phyloP scores from a whole-genome alignment of 2,329 filamentous ascomycete genomes.

The Colletotrichum sansevieriae region DNA sequence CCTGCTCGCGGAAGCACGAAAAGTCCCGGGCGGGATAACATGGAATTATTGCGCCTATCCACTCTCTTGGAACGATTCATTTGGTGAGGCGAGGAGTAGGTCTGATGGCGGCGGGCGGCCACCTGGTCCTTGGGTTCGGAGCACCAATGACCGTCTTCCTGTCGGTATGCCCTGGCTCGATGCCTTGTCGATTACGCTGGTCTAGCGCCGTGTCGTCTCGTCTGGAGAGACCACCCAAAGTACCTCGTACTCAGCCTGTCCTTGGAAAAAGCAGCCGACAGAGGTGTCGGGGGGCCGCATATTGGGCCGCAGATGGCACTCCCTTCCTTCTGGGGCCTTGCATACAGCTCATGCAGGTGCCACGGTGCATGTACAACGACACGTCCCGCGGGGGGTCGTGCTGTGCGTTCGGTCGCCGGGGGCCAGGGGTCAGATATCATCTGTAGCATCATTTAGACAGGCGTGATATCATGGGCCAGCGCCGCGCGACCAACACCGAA shows the following conservation, averaged over 20 bases:
- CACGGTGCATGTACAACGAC: slow-evolving; percentile 39
- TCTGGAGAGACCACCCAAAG: slow-evolving; percentile 6
- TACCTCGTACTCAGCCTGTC: slow-evolving; percentile 26
- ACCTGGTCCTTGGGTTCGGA: slow-evolving; percentile 18
- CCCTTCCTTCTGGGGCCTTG: slow-evolving; percentile 38
- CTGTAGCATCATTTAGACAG: slow-evolving; percentile 13
- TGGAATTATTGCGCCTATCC: slow-evolving; percentile 29
- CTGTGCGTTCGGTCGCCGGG: slow-evolving; percentile 33
- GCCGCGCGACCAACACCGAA: slow-evolving; percentile 23
- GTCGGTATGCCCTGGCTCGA: slow-evolving; percentile 10
- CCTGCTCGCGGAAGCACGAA: slow-evolving; percentile 32
- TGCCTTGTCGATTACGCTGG: slow-evolving; percentile 24
- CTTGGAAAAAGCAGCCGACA: slow-evolving; percentile 6
- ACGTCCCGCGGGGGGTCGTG: slow-evolving; percentile 39
- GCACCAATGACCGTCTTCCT: slow-evolving; percentile 20
- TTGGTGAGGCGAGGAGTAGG: slow-evolving; percentile 32
- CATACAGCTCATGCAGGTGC: slow-evolving; percentile 39
- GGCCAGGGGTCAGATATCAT: slow-evolving; percentile 33
- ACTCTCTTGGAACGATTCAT: slow-evolving; percentile 37
- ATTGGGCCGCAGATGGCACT: slow-evolving; percentile 40
- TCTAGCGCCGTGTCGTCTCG: slow-evolving; percentile 29
- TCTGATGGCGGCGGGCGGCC: slow-evolving; percentile 12
- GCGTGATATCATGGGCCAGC: slow-evolving; percentile 30
- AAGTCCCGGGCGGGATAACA: slow-evolving; percentile 28
- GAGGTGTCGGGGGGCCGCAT: slow-evolving; percentile 38